These are phyloP conservation scores for Eremochloa ophiuroides DNA, from an alignment of 176 grass and related monocot species.

Conservation along the genomic window DNA sequence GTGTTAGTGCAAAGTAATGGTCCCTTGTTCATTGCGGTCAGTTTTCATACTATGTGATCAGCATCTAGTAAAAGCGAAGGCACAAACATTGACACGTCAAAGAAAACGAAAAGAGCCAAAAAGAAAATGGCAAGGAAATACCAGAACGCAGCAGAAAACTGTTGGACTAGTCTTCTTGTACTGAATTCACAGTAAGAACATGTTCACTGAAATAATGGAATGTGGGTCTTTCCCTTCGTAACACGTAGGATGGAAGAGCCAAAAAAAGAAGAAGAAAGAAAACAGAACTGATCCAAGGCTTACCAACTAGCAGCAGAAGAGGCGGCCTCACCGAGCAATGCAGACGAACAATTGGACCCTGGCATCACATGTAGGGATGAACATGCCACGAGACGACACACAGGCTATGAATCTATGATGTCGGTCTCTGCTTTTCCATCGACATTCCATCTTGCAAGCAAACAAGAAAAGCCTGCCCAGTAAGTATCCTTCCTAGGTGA, in stretches of 20 bases:
- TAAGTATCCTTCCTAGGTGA: constrained; percentile 26
- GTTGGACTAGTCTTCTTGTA: not conserved
- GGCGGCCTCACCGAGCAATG: constrained; percentile 19
- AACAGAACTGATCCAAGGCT: not conserved
- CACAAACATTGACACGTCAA: not conserved
- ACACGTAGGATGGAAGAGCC: not conserved
- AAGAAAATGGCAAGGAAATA: not conserved
- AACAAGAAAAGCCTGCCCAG: constrained; percentile 17
- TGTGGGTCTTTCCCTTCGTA: not conserved
- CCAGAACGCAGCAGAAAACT: not conserved
- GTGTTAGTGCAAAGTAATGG: not conserved
- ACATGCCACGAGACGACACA: constrained; percentile 8
- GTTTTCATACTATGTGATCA: not conserved
- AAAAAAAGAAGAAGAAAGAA: not conserved
- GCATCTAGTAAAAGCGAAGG: not conserved
- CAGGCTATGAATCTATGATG: not conserved
- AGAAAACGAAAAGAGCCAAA: not conserved
- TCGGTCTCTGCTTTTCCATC: constrained; percentile 10
- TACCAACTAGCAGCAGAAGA: constrained; percentile 3
- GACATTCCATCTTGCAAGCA: constrained; percentile 19
- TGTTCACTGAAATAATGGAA: constrained; percentile 1
- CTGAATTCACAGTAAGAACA: constrained; percentile 23
- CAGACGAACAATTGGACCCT: constrained; percentile 17
- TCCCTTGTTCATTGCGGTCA: not conserved
- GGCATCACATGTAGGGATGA: constrained; percentile 12